Evolutionary conservation across 805 yeast species (phyloP).

Genomic region (Ogataea populi-albae): DNA sequence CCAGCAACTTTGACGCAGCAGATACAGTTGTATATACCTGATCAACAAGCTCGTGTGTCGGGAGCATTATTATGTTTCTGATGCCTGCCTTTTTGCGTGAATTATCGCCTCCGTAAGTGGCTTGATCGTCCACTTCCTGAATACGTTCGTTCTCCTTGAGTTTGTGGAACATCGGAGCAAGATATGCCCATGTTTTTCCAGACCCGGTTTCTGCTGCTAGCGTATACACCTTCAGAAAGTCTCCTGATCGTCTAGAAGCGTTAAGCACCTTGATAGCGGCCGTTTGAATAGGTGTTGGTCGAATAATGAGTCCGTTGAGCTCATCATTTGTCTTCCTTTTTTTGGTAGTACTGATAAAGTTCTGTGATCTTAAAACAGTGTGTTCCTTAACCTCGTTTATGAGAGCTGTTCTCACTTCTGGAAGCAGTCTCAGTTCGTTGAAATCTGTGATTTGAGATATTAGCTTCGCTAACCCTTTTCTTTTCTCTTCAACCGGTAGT

Average conservation of each 20-base stretch:
- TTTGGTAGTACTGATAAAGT: conserved; percentile 26
- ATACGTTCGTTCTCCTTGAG: conserved; percentile 56
- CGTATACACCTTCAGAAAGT: conserved; percentile 58
- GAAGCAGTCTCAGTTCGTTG: conserved; percentile 62
- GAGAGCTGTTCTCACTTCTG: conserved; percentile 62
- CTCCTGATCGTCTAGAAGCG: conserved; percentile 34
- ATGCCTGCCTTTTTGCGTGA: conserved; percentile 42
- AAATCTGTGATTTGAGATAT: conserved; percentile 58
- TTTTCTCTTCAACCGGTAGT: conserved; percentile 34
- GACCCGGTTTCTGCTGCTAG: conserved; percentile 97
- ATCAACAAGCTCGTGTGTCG: conserved; percentile 83
- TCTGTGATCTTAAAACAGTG: conserved; percentile 40
- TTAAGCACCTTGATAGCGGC: conserved; percentile 64
- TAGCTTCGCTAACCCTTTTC: conserved; percentile 37
- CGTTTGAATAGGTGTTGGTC: conserved; percentile 80
- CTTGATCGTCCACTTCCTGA: conserved; percentile 35
- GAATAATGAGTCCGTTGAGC: conserved; percentile 36
- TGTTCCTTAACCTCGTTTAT: conserved; percentile 48
- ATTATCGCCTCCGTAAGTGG: conserved; percentile 14
- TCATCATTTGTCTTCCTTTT: conserved; percentile 33
- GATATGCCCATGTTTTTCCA: conserved; percentile 92
- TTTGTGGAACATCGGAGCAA: conserved; percentile 71
- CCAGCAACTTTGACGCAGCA: conserved; percentile 34
- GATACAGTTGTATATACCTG: conserved; percentile 60
- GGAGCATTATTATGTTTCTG: conserved; percentile 74